Evolutionary conservation across 192 early-diverging fungal species (phyloP).

Genomic region (Coemansia sp.): DNA sequence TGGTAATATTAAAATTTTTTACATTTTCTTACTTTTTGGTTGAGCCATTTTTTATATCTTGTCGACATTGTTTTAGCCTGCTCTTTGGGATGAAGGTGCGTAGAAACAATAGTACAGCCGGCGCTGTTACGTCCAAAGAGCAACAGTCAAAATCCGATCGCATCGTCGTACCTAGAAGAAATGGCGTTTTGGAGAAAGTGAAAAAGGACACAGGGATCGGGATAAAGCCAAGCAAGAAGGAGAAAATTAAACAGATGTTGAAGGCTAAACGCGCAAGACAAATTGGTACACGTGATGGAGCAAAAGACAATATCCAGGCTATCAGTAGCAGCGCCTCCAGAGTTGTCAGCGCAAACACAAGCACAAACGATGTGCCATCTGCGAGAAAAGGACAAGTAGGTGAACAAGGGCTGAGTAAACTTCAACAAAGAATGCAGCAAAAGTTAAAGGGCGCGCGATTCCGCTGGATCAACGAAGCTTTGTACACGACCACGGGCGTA

Average conservation of each 20-base stretch:
- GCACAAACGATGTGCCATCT: neutral
- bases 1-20: neutral
- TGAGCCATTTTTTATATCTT: neutral
- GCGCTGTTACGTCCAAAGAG: neutral
- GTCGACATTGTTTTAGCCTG: neutral
- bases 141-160: neutral
- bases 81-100: neutral
- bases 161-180: neutral
- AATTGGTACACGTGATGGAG: neutral
- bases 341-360: neutral
- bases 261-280: conserved; percentile 13
- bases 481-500: conserved; percentile 84
- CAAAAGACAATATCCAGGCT: neutral
- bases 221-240: conserved; percentile 18
- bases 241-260: conserved; percentile 37
- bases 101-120: neutral
- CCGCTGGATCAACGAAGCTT: conserved; percentile 91
- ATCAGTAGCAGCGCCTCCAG: neutral
- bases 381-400: neutral
- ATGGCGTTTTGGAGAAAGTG: conserved; percentile 9
- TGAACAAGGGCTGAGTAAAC: conserved; percentile 24
- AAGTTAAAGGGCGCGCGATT: conserved; percentile 79
- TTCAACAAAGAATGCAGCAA: conserved; percentile 63
- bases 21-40: neutral
- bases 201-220: conserved; percentile 9